Evolutionary conservation across 306 rosid genomes (phyloP).

Genomic region (Carpinus viminea): DNA sequence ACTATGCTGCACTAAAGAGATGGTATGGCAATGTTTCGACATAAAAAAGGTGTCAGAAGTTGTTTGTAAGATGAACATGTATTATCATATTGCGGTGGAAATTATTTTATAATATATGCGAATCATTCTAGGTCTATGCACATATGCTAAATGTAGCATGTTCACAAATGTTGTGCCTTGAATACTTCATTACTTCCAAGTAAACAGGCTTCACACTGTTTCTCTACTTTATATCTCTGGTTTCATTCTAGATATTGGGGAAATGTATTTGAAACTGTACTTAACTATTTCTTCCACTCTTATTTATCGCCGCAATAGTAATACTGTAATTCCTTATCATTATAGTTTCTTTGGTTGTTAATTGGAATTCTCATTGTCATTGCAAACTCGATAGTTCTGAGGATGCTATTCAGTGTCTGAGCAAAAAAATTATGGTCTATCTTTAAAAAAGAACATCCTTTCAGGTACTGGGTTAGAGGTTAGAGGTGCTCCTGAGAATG

Average conservation of each 20-base stretch:
- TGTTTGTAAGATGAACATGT: not conserved
- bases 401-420: not conserved
- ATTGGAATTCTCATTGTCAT: not conserved
- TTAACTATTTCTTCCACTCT: not conserved
- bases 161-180: not conserved
- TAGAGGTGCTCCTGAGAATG: not conserved
- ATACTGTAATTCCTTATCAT: not conserved
- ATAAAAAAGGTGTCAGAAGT: not conserved
- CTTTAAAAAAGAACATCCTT: no score
- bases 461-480: not conserved
- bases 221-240: not conserved
- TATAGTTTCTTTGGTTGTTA: not conserved
- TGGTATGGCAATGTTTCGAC: not conserved
- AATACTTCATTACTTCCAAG: not conserved
- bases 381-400: not conserved
- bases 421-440: not conserved
- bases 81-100: not conserved
- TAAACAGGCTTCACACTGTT: not conserved
- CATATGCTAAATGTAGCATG: not conserved
- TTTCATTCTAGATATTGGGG: not conserved
- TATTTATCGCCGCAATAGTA: not conserved
- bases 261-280: not conserved
- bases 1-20: not conserved
- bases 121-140: not conserved
- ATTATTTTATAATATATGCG: no score